A percentile compares a stretch with the other conserved stretches of the same genome.
phyloP scores from a whole-genome alignment of 2,329 filamentous ascomycete species.

The Fonsecaea pugnacius region DNA sequence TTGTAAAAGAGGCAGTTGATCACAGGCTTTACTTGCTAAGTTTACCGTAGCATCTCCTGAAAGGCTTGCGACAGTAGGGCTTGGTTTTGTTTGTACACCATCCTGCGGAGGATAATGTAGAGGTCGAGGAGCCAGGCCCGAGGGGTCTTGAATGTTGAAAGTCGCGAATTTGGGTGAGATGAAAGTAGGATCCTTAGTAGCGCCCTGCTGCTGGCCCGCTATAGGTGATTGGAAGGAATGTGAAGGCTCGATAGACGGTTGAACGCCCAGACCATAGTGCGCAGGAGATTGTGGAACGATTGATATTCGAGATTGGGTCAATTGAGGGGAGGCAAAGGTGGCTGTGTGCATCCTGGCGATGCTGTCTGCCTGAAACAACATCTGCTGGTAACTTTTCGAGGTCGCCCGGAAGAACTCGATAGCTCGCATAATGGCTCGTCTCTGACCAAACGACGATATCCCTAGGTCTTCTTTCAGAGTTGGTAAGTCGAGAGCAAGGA shows the following conservation, averaged over 20 bases:
- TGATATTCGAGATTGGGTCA: constrained; percentile 23
- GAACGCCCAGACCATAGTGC: constrained; percentile 16
- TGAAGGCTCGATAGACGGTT: constrained; percentile 15
- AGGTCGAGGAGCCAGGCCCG: neutral
- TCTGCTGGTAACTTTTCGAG: constrained; percentile 56
- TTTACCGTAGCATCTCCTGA: neutral
- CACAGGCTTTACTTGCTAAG: neutral
- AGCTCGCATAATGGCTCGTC: constrained; percentile 61
- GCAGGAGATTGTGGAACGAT: constrained; percentile 19
- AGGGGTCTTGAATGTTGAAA: neutral
- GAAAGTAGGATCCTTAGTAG: neutral
- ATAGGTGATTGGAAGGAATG: constrained; percentile 14
- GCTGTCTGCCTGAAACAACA: constrained; percentile 18
- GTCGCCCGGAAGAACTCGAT: constrained; percentile 60
- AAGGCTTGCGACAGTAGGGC: neutral
- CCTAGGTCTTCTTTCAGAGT: constrained; percentile 61
- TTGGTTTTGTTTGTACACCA: neutral
- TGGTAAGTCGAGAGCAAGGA: constrained; percentile 59
- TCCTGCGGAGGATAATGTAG: neutral
- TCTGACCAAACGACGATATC: constrained; percentile 63
- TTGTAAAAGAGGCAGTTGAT: neutral
- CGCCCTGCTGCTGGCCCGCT: constrained; percentile 4
- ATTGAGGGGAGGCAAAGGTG: constrained; percentile 17
- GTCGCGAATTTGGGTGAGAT: neutral
- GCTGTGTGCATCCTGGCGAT: constrained; percentile 24